Evolutionary conservation across 73 alveolate genomes (phyloP).

Genomic region (Tetrahymena elliotti): DNA sequence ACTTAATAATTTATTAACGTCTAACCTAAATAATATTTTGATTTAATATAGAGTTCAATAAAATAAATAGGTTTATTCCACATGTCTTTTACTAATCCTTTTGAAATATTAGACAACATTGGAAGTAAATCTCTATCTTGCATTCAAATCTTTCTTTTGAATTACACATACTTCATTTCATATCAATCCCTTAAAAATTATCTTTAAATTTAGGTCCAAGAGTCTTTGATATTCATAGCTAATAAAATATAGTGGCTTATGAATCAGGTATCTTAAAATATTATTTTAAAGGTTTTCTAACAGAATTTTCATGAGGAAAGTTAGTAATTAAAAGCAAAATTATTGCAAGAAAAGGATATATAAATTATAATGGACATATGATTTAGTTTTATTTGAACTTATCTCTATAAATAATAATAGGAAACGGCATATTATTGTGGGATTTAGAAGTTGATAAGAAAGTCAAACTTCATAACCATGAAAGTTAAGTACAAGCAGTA

Average conservation of each 20-base stretch:
- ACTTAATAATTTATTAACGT: too few relatives aligned
- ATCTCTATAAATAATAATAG: background rate
- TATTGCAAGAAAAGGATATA: too few relatives aligned
- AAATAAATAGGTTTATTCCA: too few relatives aligned
- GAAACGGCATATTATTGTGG: background rate
- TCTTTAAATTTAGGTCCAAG: background rate
- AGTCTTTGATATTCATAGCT: background rate
- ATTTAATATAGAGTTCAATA: background rate
- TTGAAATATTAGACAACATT: background rate
- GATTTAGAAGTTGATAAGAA: background rate
- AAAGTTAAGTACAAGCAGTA: background rate
- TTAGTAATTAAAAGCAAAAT: background rate
- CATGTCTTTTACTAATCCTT: background rate
- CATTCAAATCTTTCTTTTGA: background rate
- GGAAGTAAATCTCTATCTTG: background rate
- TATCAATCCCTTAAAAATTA: too few relatives aligned
- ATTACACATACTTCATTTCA: background rate
- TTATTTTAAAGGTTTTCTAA: background rate
- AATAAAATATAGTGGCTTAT: background rate
- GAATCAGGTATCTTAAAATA: background rate
- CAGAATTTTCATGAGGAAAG: background rate
- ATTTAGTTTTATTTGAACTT: too few relatives aligned
- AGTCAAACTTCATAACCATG: background rate
- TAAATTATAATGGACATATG: too few relatives aligned
- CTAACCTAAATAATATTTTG: too few relatives aligned